Evolutionary conservation across 345 rosid species (phyloP), one percentile per base, ranked within the genome.

Genomic region (Erysimum cheiranthoides): DNA sequence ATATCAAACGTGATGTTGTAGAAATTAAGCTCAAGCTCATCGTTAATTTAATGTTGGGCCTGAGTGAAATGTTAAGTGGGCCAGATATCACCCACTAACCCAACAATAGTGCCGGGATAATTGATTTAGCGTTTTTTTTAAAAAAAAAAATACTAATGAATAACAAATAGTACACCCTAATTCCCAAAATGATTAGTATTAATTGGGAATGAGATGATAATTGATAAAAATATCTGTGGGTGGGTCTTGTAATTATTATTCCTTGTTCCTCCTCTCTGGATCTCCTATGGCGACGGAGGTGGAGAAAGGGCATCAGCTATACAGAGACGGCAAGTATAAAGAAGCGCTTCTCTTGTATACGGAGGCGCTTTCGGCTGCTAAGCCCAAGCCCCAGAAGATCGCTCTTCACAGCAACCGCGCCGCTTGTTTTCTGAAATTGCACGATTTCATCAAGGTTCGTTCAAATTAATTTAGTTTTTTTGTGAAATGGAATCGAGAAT

Each of bases 361-460:
- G 11, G 90, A 87, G 70, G 95, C 97, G 36, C 96, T 90, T 65
- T 73, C 85, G 25, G 58, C 86, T 62, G 96, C 96, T 56, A 91
- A 84, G 74, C 72, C 89, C 13, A 90, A 83, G 28, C 84, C 87
- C 10, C 97, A 90, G 78, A 90, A 82, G 90, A 94, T 94, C 84
- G 88, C 96, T 65, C 76, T 94, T 68, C 96, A 94, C 73, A 94
- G 98, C 76, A 94, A 94, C 72, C 82, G 97, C 47, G 98, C 98
- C 60, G 97, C 97, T 79, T 94, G 98, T 76, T 94, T 70, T 66
- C 74, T 94, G 80, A 94, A 92, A 57, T 61, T 94, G 42, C 97
- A 87, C 79, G 80, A 82, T 76, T 94, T 94, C 95, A 79, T 83
- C 40, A 82, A 85, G 93, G 97, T 93, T 21, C 25, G 25, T 21